These are phyloP conservation scores for Blastomyces gilchristii DNA, from an alignment of 2,329 filamentous ascomycete species.

Conservation along the genomic window DNA sequence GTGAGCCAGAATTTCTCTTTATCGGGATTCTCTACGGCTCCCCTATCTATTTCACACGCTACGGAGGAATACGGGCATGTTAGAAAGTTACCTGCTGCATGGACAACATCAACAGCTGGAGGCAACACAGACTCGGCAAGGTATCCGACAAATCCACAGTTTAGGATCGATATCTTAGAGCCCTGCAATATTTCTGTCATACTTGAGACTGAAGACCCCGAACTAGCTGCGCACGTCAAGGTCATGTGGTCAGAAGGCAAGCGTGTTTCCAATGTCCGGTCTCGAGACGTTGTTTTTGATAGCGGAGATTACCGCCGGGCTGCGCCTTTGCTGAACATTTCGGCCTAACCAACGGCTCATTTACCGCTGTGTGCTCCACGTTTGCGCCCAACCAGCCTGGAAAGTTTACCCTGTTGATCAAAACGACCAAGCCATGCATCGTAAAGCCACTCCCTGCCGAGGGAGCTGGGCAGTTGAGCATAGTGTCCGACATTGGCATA, in stretches of 20 bases:
- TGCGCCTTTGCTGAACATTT: conserved; percentile 58
- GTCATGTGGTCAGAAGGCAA: conserved; percentile 67
- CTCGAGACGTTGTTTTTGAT: conserved; percentile 65
- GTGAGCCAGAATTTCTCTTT: conserved; percentile 75
- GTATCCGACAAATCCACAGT: conserved; percentile 85
- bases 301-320: conserved; percentile 83
- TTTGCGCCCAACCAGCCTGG: conserved; percentile 73
- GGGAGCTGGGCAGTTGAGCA: conserved; percentile 62
- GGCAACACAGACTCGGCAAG: conserved; percentile 67
- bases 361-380: conserved; percentile 83
- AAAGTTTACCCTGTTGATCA: conserved; percentile 64
- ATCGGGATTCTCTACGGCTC: conserved; percentile 62
- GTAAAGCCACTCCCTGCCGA: conserved; percentile 58
- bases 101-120: conserved; percentile 71
- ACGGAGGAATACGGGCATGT: conserved; percentile 49
- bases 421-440: conserved; percentile 45
- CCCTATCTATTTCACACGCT: conserved; percentile 54
- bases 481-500: conserved; percentile 34
- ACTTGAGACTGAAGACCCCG: conserved; percentile 55
- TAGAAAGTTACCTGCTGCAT: conserved; percentile 53
- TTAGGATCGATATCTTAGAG: conserved; percentile 49
- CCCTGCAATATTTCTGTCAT: conserved; percentile 59
- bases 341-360: conserved; percentile 58
- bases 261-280: conserved; percentile 58
- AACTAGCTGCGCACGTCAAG: conserved; percentile 73